Evolutionary conservation across 257 asterid genomes (phyloP).

Genomic region (Cruciata laevipes): DNA sequence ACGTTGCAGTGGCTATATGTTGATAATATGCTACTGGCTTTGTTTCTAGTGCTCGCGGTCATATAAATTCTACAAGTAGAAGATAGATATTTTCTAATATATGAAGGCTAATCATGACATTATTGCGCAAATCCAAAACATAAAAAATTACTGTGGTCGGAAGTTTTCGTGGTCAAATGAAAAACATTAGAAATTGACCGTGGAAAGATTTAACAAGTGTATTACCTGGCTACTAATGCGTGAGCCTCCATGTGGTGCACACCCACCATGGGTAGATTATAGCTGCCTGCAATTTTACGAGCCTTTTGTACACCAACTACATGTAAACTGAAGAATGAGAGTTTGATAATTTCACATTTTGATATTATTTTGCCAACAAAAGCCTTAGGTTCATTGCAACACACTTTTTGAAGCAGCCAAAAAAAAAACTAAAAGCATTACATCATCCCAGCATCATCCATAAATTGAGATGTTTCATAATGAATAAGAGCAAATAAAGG

Average conservation of each 20-base stretch:
- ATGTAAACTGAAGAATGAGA: slow-evolving; percentile 18
- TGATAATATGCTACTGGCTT: background rate
- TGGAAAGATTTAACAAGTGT: background rate
- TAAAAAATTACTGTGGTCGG: background rate
- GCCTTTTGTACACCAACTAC: slow-evolving; percentile 96
- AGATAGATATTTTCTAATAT: too few species aligned
- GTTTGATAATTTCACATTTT: slow-evolving; percentile 6
- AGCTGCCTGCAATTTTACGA: slow-evolving; percentile 74
- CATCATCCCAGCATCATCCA: background rate
- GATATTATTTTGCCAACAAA: background rate
- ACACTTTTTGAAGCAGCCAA: background rate
- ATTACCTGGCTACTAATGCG: slow-evolving; percentile 88
- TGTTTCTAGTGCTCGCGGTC: background rate
- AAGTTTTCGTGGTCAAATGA: background rate
- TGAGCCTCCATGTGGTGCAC: slow-evolving; percentile 99
- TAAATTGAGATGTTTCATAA: background rate
- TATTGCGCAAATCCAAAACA: background rate
- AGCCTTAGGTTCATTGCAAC: background rate
- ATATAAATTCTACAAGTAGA: background rate
- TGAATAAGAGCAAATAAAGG: background rate
- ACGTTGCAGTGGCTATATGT: background rate
- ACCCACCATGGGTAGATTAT: slow-evolving; percentile 69
- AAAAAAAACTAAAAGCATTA: background rate
- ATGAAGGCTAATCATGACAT: background rate
- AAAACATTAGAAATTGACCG: background rate